phyloP scores from a whole-genome alignment of 108 stramenopile genomes.

The Nannochloropsis salina region DNA sequence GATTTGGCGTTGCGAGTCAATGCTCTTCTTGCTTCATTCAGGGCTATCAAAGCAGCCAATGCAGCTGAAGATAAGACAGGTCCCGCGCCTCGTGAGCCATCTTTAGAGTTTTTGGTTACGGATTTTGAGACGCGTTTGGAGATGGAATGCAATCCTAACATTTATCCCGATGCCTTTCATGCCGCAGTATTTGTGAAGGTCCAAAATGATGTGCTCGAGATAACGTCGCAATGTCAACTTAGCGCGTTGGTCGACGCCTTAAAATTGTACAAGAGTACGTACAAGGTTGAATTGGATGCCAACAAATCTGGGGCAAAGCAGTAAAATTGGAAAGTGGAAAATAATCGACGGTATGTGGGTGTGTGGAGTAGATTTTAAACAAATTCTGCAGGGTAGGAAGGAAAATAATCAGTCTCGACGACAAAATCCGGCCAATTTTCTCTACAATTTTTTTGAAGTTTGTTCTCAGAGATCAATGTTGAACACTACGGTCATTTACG shows the following conservation, averaged over 20 bases:
- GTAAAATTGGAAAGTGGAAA: neutral
- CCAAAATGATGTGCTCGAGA: constrained; percentile 37
- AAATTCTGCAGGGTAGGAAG: too few species aligned
- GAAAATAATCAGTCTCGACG: too few species aligned
- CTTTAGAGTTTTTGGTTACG: neutral
- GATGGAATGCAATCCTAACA: constrained; percentile 52
- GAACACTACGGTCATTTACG: too few species aligned
- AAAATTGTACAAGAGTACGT: constrained; percentile 34
- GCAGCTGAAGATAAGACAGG: neutral
- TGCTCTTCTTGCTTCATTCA: neutral
- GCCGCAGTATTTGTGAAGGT: constrained; percentile 45
- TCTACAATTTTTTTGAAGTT: too few species aligned
- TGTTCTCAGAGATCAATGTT: too few species aligned
- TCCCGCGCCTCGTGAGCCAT: constrained; percentile 6
- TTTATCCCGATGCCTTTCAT: constrained; percentile 49
- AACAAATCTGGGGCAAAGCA: neutral
- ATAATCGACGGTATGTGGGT: neutral
- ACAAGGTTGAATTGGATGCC: constrained; percentile 15
- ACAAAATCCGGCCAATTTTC: too few species aligned
- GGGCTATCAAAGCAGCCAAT: neutral
- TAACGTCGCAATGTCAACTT: constrained; percentile 44
- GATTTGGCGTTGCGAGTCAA: neutral
- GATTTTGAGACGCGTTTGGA: constrained; percentile 25
- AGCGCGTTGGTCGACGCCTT: constrained; percentile 44
- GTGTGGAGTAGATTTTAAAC: too few species aligned